Evolutionary conservation across 1,284 basidiomycete genomes (phyloP).

Genomic region (Limonomyces culmigenus): DNA sequence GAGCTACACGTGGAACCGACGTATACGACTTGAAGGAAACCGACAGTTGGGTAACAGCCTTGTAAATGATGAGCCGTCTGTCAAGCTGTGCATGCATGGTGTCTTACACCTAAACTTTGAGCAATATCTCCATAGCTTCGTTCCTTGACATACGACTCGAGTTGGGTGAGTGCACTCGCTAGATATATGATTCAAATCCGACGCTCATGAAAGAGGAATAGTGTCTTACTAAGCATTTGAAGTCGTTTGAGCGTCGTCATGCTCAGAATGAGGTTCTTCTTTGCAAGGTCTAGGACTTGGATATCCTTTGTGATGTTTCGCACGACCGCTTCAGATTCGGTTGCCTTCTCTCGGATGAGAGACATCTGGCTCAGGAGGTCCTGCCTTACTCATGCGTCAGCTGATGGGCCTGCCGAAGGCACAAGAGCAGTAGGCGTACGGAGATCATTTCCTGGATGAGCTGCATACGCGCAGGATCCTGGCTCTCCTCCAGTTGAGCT

Average conservation of each 20-base stretch:
- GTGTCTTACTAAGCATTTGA: conserved; percentile 75
- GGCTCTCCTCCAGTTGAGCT: conserved; percentile 50
- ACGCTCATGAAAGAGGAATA: conserved; percentile 1
- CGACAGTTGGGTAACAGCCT: conserved; percentile 83
- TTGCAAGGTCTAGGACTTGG: conserved; percentile 85
- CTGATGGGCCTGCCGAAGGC: conserved; percentile 1
- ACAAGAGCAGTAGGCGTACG: conserved; percentile 23
- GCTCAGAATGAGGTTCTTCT: conserved; percentile 79
- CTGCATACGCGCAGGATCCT: conserved; percentile 75
- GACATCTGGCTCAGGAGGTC: conserved; percentile 89
- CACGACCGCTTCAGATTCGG: conserved; percentile 92
- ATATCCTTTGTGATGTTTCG: conserved; percentile 94
- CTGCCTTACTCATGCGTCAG: conserved; percentile 20
- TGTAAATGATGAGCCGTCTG: not conserved
- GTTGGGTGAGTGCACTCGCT: conserved; percentile 74
- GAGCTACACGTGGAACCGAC: conserved; percentile 58
- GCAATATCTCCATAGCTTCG: conserved; percentile 75
- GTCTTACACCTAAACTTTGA: conserved; percentile 56
- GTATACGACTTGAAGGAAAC: conserved; percentile 62
- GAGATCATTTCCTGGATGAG: conserved; percentile 88
- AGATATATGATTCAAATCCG: conserved; percentile 1
- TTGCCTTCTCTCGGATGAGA: conserved; percentile 86
- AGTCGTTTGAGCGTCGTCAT: conserved; percentile 86
- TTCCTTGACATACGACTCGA: conserved; percentile 64
- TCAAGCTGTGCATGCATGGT: conserved; percentile 1